Evolutionary conservation across 2,329 filamentous ascomycete species (phyloP), one percentile per base, ranked within the genome.

Genomic region (Ilyonectria destructans): DNA sequence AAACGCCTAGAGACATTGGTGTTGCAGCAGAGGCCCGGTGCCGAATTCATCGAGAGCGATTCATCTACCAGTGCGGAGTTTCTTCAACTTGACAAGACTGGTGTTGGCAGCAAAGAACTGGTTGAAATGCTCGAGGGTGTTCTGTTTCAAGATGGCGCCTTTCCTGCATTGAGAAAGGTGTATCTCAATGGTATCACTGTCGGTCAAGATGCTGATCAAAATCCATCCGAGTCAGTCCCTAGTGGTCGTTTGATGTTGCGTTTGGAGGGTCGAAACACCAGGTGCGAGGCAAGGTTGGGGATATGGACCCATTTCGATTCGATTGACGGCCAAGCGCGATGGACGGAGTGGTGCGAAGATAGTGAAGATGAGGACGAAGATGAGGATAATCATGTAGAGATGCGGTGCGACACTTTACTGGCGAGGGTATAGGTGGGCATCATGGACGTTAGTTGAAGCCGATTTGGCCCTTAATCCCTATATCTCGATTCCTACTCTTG

Each of bases 21-120:
- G 0, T 2, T 74, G 2, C 68, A 74, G 4, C 71, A 72, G 8
- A 58, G 70, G 1, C 65, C 65, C 1, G 70, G 49, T 1, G 69
- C 70, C 0, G 68, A 29, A 23, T 46, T 2, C 33, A 62, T 35
- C 57, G 70, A 5, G 70, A 7, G 23, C 3, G 48, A 51, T n/a
- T 13, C 6, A 10, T 9, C 29, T 5, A 9, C 6, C 15, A 17
- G n/a, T 4, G 13, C 13, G 15, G 48, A 26, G 23, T 60, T 15
- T 2, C 37, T 40, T 17, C 10, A 40, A 40, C 2, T 40, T 15
- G 13, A 40, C 6, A n/a, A 40, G 37, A 17, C 10, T 13, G 37
- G 37, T 40, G 4, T 15, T 6, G 13, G 13, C 15, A 40, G 13
- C 37, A 19, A n/a, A n/a, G 40, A n/a, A 43, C 6, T 46, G n/a